A percentile compares a stretch with the other conserved stretches of the same genome.
These are phyloP conservation scores for Scleroderma citrinum DNA, from an alignment of 768 basidiomycete species.

Conservation along the genomic window DNA sequence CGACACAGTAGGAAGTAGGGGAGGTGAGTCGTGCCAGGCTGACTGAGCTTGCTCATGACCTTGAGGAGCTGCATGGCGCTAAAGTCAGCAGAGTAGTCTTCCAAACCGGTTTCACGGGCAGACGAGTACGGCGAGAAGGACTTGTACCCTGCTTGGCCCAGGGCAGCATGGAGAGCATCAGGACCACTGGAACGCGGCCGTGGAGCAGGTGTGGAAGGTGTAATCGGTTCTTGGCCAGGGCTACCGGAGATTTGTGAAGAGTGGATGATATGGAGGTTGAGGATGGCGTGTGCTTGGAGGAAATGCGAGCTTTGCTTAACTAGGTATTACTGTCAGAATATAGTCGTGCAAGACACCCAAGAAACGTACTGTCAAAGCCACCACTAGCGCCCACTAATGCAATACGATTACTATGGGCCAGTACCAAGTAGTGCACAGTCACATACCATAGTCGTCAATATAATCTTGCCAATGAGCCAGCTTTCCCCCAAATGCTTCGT, in stretches of 20 bases:
- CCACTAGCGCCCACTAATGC: conserved; percentile 66
- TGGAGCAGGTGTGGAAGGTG: conserved; percentile 27
- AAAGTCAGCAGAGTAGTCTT: conserved; percentile 59
- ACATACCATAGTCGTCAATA: conserved; percentile 61
- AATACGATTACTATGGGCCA: conserved; percentile 4
- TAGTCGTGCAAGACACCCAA: neutral
- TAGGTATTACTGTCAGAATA: conserved; percentile 23
- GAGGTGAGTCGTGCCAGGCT: conserved; percentile 55
- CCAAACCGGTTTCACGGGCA: conserved; percentile 21
- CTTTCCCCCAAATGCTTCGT: conserved; percentile 79
- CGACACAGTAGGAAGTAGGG: conserved; percentile 79
- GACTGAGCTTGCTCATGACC: conserved; percentile 74
- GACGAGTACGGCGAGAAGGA: conserved; percentile 36
- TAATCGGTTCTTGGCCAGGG: conserved; percentile 27
- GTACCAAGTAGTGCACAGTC: neutral
- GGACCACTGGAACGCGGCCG: conserved; percentile 31
- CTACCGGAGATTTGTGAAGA: conserved; percentile 54
- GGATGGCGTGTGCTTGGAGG: conserved; percentile 75
- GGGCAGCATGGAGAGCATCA: conserved; percentile 51
- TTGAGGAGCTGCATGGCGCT: conserved; percentile 73
- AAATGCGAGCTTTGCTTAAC: conserved; percentile 80
- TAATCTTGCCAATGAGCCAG: conserved; percentile 81
- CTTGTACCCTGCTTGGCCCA: conserved; percentile 60
- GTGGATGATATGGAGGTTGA: conserved; percentile 86
- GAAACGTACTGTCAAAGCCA: conserved; percentile 55